These are phyloP conservation scores for Trichoderma arundinaceum DNA, from an alignment of 2,329 filamentous ascomycete genomes.

Conservation along the genomic window DNA sequence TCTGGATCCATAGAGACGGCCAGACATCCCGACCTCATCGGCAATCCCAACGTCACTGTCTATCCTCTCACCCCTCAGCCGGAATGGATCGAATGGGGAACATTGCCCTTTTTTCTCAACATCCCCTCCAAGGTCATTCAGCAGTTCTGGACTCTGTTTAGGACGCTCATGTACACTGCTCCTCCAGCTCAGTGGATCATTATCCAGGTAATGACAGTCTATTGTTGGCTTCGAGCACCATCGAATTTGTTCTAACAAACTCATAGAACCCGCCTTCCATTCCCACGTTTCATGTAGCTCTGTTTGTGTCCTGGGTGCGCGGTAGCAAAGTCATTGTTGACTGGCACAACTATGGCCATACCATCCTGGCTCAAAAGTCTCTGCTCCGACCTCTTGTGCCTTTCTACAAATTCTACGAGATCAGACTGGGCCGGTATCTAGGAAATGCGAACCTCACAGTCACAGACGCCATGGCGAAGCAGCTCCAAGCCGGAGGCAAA, in stretches of 20 bases:
- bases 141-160: constrained; percentile 75
- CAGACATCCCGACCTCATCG: constrained; percentile 76
- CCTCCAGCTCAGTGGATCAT: constrained; percentile 83
- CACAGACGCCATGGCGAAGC: constrained; percentile 82
- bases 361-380: constrained; percentile 74
- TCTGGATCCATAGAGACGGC: constrained; percentile 68
- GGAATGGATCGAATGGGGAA: constrained; percentile 67
- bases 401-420: constrained; percentile 80
- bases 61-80: constrained; percentile 74
- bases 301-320: constrained; percentile 74
- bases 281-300: constrained; percentile 80
- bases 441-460: constrained; percentile 81
- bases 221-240: neutral
- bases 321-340: constrained; percentile 86
- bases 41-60: constrained; percentile 72
- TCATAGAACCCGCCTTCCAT: constrained; percentile 89
- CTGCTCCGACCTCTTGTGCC: constrained; percentile 75
- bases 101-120: constrained; percentile 75
- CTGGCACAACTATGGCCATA: constrained; percentile 99
- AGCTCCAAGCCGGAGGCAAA: constrained; percentile 64
- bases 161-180: constrained; percentile 74
- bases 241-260: neutral
- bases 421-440: constrained; percentile 69
- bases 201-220: constrained; percentile 64
- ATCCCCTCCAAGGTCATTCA: constrained; percentile 86